Evolutionary conservation across 805 yeast genomes (phyloP).

Genomic region (Saturnispora saitoi): DNA sequence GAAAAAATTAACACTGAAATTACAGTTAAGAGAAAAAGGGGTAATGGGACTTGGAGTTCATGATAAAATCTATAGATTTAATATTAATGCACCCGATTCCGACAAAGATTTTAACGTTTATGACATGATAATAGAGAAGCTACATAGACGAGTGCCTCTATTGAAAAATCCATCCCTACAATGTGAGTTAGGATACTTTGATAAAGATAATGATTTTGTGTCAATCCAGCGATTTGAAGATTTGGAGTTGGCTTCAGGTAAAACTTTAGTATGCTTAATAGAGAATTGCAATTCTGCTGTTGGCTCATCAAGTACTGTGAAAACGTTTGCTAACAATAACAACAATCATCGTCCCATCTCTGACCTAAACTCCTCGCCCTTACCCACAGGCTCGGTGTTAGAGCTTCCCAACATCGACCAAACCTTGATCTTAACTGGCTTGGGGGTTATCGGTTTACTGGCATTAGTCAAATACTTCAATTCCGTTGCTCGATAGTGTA

Average conservation of each 20-base stretch:
- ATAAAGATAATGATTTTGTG: constrained; percentile 32
- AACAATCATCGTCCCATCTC: no score
- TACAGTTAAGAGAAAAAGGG: constrained; percentile 17
- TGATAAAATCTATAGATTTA: constrained; percentile 21
- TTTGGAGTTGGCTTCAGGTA: constrained; percentile 22
- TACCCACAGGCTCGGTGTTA: not conserved
- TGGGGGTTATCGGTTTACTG: not conserved
- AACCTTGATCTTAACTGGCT: not conserved
- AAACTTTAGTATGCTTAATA: not conserved
- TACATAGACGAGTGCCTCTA: constrained; percentile 3
- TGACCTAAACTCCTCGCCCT: not conserved
- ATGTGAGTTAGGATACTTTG: constrained; percentile 31
- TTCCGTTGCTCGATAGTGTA: not conserved
- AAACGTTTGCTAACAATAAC: not conserved
- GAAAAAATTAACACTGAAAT: constrained; percentile 9
- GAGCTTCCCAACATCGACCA: not conserved
- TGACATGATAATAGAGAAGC: constrained; percentile 12
- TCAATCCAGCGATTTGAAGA: constrained; percentile 29
- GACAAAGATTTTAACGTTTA: constrained; percentile 5
- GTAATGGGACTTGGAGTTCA: constrained; percentile 14
- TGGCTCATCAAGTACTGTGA: not conserved
- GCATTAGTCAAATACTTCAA: not conserved
- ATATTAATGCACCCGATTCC: constrained; percentile 12
- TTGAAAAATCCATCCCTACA: not conserved
- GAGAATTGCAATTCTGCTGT: not conserved